A percentile compares a stretch with the other conserved stretches of the same genome.
Conservation (phyloP, 306 rosid genomes). For the Acmispon strigosus region DNA sequence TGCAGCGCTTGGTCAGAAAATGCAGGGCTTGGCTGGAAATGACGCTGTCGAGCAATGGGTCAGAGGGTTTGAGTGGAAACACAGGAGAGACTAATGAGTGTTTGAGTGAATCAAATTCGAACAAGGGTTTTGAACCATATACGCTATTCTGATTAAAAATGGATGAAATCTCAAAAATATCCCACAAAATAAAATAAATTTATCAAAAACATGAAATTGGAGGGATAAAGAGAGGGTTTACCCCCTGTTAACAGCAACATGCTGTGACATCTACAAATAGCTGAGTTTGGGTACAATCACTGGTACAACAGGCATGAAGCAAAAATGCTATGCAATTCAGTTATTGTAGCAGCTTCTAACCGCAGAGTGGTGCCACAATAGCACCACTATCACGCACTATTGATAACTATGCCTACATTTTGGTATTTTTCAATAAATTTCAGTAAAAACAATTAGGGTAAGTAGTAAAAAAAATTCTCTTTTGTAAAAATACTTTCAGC, state of each 20-base stretch:
- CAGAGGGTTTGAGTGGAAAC: no score
- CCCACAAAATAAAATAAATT: background rate
- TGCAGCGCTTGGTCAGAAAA: no score
- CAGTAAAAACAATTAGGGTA: background rate
- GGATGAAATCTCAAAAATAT: background rate
- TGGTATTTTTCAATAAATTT: background rate
- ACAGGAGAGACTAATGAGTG: no score
- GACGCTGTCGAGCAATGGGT: no score
- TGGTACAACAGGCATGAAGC: background rate
- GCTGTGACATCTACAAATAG: background rate
- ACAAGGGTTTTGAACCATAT: no score
- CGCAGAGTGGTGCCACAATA: background rate
- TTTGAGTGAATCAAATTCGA: no score
- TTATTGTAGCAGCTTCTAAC: background rate
- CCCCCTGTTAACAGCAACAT: background rate
- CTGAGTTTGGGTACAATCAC: no score
- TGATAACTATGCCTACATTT: background rate
- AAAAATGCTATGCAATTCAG: background rate
- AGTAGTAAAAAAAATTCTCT: background rate
- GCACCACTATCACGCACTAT: background rate
- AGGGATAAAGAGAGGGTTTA: background rate
- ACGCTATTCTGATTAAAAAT: no score
- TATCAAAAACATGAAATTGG: background rate
- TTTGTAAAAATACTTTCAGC: background rate
- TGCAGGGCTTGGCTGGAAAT: no score